Base-by-base conservation (phyloP, 495 filamentous ascomycete genomes). In the Talaromyces ruber region DNA sequence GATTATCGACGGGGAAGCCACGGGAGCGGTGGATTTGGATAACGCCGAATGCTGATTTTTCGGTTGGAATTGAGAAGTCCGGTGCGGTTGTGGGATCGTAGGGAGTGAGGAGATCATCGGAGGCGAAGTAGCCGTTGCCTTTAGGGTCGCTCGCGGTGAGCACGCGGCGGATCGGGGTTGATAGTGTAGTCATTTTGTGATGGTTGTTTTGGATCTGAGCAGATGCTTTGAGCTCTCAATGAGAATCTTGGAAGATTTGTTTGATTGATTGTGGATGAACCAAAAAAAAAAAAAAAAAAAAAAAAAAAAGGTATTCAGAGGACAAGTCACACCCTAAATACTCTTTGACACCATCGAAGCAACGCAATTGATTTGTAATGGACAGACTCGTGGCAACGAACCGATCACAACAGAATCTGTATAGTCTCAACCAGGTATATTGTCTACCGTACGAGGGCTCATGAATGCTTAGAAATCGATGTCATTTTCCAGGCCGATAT, bases 11-110 rank as follows among this genome's bases (percentile, higher is more conserved):
- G 5, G 67, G 69, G 45, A 67, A 71, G 3, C 64, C 61, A 24
- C 65, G 67, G 28, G 67, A 69, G 6, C 69, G 67, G 57, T 71
- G 67, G 47, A 71, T 69, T 53, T 71, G 65, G 29, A 71, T 50
- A 0, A 71, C 65, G 2, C 64, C 67, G 30, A 69, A 71, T 5
- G 62, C 64, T 16, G 69, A 61, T 58, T 69, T 25, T 22, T 64
- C 58, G 0, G 62, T 64, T 4, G 67, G 65, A 2, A 53, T 47
- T 2, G 62, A 63, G 56, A 71, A 68, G 37, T 60, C 59, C 0
- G 69, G 67, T 6, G 67, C 65, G 8, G 67, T 68, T 1, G 50
- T 68, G 5, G 67, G 65, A 56, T 71, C 69, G 51, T 69, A 69
- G 0, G 69, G 69, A 3, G 64, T 69, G 0, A 71, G 18, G 1